Base-by-base conservation (phyloP, 495 filamentous ascomycete species). In the Rhizodiscina lignyota region DNA sequence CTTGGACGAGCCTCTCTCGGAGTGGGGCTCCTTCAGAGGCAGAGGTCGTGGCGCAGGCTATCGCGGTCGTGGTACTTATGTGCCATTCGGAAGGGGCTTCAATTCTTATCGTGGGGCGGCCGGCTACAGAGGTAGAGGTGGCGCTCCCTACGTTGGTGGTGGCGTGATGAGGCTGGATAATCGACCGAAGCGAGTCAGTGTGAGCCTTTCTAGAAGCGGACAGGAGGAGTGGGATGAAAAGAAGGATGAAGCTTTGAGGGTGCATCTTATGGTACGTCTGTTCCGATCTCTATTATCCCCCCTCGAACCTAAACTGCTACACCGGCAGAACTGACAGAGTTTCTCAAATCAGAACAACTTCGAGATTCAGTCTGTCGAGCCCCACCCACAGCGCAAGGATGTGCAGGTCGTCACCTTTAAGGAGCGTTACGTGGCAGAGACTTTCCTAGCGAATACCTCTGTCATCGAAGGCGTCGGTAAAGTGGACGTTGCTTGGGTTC, bases 381-480 rank as follows among this genome's bases (percentile, higher is more conserved):
- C 65, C 1, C 72, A 77, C 42, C 67, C 76, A 0, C 54, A 67
- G 2, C 58, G 65, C 18, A 43, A 64, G 3, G 60, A 74, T 43
- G 66, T 66, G 18, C 50, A 79, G 52, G 41, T 80, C 52, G 68
- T 96, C 36, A 69, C 69, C 2, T 97, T 96, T 54, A 85, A 81
- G 44, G 83, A 97, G 46, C 77, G 89, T 28, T 85, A 77, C 46
- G 77, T 79, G 4, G 89, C 86, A 11, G 87, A 94, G n/a, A n/a
- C n/a, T n/a, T n/a, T n/a, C n/a, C n/a, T n/a, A n/a, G n/a, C n/a
- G n/a, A n/a, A n/a, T n/a, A n/a, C n/a, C n/a, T n/a, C n/a, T n/a
- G n/a, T n/a, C n/a, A n/a, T n/a, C n/a, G n/a, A n/a, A n/a, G n/a
- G n/a, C n/a, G n/a, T n/a, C n/a, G n/a, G n/a, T n/a, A n/a, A n/a